Evolutionary conservation across 495 filamentous ascomycete species (phyloP).

Genomic region (Hypomontagnella submonticulosa): DNA sequence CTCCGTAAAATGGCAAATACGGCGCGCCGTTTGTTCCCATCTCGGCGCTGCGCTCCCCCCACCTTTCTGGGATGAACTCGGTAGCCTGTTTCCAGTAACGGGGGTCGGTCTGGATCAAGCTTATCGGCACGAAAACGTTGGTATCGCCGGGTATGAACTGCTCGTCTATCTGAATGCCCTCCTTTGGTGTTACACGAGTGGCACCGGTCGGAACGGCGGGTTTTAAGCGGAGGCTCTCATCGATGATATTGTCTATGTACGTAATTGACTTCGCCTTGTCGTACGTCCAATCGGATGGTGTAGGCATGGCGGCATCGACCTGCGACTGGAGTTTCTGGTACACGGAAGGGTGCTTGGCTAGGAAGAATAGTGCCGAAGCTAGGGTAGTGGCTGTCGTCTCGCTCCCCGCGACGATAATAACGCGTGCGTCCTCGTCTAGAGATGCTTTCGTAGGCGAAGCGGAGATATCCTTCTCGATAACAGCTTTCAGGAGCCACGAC

Average conservation of each 20-base stretch:
- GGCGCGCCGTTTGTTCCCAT: slow-evolving; percentile 38
- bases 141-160: slow-evolving; percentile 60
- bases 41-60: slow-evolving; percentile 52
- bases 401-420: slow-evolving; percentile 39
- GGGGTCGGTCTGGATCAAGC: slow-evolving; percentile 47
- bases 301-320: slow-evolving; percentile 26
- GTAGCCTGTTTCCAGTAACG: slow-evolving; percentile 53
- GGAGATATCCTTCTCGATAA: slow-evolving; percentile 31
- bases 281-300: slow-evolving; percentile 38
- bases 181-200: slow-evolving; percentile 54
- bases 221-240: slow-evolving; percentile 64
- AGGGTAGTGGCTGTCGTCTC: slow-evolving; percentile 36
- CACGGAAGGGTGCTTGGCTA: slow-evolving; percentile 29
- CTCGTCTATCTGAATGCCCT: slow-evolving; percentile 61
- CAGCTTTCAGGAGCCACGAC: slow-evolving; percentile 44
- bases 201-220: slow-evolving; percentile 52
- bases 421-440: slow-evolving; percentile 32
- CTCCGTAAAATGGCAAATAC: slow-evolving; percentile 40
- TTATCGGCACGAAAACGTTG: slow-evolving; percentile 40
- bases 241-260: slow-evolving; percentile 62
- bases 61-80: slow-evolving; percentile 63
- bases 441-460: slow-evolving; percentile 28
- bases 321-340: slow-evolving; percentile 34
- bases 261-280: slow-evolving; percentile 33
- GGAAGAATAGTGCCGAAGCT: slow-evolving; percentile 25